A percentile compares a stretch with the other conserved stretches of the same genome.
These are phyloP conservation scores for Lathyrus tuberosus DNA, from an alignment of 306 rosid genomes.

Conservation along the genomic window DNA sequence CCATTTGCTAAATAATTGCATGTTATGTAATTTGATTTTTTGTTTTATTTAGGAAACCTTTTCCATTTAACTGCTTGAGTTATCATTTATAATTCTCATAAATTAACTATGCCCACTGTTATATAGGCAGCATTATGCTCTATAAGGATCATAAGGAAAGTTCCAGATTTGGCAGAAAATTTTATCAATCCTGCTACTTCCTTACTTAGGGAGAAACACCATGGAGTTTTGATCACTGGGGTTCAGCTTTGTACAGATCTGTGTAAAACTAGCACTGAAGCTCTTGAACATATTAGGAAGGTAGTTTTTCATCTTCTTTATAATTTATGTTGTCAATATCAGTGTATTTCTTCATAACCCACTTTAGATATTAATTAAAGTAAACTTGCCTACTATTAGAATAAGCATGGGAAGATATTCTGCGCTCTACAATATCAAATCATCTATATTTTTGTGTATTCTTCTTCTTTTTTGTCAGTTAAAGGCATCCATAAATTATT, in stretches of 20 bases:
- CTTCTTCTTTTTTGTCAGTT: conserved; percentile 1
- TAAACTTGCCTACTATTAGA: conserved; percentile 24
- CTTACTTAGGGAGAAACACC: conserved; percentile 95
- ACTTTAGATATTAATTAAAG: conserved; percentile 35
- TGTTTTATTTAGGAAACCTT: conserved; percentile 22
- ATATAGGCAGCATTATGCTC: conserved; percentile 95
- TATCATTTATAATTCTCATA: conserved; percentile 38
- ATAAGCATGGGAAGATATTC: conserved; percentile 20
- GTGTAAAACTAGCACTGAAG: conserved; percentile 81
- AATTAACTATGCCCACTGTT: conserved; percentile 44
- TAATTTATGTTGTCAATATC: conserved; percentile 18
- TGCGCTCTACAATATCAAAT: conserved; percentile 19
- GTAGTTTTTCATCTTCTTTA: conserved; percentile 49
- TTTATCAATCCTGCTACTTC: conserved; percentile 87
- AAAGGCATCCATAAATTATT: conserved; percentile 14
- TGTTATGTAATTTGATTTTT: conserved; percentile 33
- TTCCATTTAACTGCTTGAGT: conserved; percentile 35
- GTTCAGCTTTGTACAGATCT: conserved; percentile 97
- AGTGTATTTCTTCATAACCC: conserved; percentile 11
- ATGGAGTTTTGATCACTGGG: conserved; percentile 94
- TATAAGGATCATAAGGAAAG: conserved; percentile 93
- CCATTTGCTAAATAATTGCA: conserved; percentile 31
- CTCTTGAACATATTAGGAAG: conserved; percentile 87
- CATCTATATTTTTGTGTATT: conserved; percentile 3
- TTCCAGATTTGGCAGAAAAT: conserved; percentile 96